Conservation (phyloP, 2,329 filamentous ascomycete genomes). For the Colletotrichum spaethianum region DNA sequence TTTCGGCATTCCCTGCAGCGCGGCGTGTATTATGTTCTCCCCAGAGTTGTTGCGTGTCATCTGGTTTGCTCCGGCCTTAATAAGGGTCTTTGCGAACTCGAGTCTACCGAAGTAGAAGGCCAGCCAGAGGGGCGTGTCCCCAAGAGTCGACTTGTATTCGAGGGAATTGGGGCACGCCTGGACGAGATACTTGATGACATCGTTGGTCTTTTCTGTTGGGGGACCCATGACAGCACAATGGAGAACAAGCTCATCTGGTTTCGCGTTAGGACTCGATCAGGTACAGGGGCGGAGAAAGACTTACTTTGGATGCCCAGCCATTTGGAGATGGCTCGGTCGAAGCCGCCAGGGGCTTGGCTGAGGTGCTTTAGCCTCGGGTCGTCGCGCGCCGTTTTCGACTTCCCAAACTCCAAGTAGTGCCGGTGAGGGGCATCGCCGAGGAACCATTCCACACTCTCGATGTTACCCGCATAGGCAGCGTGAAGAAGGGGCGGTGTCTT, state of each 20-base stretch:
- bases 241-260: constrained; percentile 72
- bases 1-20: constrained; percentile 54
- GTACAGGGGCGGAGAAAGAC: constrained; percentile 43
- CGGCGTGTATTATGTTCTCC: constrained; percentile 78
- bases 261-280: constrained; percentile 43
- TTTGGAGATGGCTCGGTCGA: constrained; percentile 73
- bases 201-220: constrained; percentile 57
- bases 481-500: constrained; percentile 72
- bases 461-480: constrained; percentile 68
- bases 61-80: constrained; percentile 79
- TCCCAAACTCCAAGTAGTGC: constrained; percentile 77
- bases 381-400: constrained; percentile 69
- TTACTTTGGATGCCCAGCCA: constrained; percentile 75
- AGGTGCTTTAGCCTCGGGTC: constrained; percentile 76
- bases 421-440: constrained; percentile 78
- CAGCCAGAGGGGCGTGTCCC: constrained; percentile 77
- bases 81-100: constrained; percentile 71
- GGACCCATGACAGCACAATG: constrained; percentile 74
- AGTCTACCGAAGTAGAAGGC: constrained; percentile 72
- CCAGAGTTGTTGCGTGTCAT: constrained; percentile 71
- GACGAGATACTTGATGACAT: constrained; percentile 76
- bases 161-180: constrained; percentile 73
- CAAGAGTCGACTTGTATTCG: constrained; percentile 70
- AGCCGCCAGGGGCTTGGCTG: constrained; percentile 70
- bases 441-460: constrained; percentile 85